Evolutionary conservation across 2,329 filamentous ascomycete species (phyloP).

Genomic region (Aspergillus sp.): DNA sequence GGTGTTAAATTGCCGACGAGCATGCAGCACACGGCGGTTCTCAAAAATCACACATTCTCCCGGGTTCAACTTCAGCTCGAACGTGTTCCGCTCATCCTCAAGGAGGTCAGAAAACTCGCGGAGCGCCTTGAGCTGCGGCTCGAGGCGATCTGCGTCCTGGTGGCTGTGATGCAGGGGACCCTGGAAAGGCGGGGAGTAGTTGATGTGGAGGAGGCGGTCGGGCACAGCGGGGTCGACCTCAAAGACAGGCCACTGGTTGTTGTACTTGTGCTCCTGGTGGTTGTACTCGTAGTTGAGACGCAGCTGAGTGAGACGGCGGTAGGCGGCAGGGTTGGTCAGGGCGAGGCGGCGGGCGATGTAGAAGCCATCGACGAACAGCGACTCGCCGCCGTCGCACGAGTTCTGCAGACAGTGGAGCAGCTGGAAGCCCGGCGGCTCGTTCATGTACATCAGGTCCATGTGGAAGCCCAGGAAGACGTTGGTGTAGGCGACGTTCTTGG

Average conservation of each 20-base stretch:
- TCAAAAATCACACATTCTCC: slow-evolving; percentile 95
- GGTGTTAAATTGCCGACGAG: slow-evolving; percentile 69
- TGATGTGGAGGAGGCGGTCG: slow-evolving; percentile 44
- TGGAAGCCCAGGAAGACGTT: slow-evolving; percentile 78
- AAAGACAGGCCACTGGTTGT: slow-evolving; percentile 56
- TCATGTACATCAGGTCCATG: slow-evolving; percentile 88
- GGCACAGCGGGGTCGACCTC: slow-evolving; percentile 22
- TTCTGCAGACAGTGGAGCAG: slow-evolving; percentile 87
- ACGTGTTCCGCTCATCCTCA: slow-evolving; percentile 58
- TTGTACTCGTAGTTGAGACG: slow-evolving; percentile 65
- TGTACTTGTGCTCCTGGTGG: slow-evolving; percentile 63
- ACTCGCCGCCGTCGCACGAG: slow-evolving; percentile 74
- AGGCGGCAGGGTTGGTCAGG: slow-evolving; percentile 10
- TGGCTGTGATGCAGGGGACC: slow-evolving; percentile 42
- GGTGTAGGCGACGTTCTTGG: slow-evolving; percentile 92
- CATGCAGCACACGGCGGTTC: slow-evolving; percentile 82
- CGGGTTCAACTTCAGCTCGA: slow-evolving; percentile 69
- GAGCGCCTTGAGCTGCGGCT: slow-evolving; percentile 44
- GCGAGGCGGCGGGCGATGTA: slow-evolving; percentile 49
- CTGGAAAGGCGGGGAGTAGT: slow-evolving; percentile 82
- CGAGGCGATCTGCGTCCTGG: slow-evolving; percentile 7
- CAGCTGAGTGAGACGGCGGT: slow-evolving; percentile 39
- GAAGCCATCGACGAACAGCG: slow-evolving; percentile 78
- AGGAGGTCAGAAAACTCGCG: slow-evolving; percentile 59
- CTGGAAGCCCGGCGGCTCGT: slow-evolving; percentile 75